Evolutionary conservation across 2,329 filamentous ascomycete species (phyloP).

Genomic region (Hypoxylon sp.): DNA sequence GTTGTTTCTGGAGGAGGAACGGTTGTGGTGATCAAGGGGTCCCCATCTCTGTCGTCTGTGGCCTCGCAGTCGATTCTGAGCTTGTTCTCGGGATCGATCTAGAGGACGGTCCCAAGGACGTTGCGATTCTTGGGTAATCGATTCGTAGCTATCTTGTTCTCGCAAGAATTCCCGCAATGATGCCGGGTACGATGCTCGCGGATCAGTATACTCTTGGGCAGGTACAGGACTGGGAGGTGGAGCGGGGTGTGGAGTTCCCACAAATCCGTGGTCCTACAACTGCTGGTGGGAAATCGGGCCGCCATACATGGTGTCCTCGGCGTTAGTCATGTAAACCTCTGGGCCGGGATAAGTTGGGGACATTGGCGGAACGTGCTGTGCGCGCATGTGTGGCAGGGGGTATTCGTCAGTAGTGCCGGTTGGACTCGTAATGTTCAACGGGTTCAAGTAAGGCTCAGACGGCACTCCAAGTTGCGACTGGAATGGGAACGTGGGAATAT

Average conservation of each 20-base stretch:
- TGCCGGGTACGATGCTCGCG: neutral
- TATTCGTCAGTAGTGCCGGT: constrained; percentile 37
- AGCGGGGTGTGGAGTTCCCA: constrained; percentile 16
- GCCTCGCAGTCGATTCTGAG: constrained; percentile 4
- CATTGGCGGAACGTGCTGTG: constrained; percentile 34
- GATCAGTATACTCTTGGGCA: neutral
- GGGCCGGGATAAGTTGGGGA: constrained; percentile 45
- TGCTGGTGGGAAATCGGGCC: constrained; percentile 48
- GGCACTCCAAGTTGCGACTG: constrained; percentile 37
- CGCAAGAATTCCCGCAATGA: neutral
- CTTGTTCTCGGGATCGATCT: neutral
- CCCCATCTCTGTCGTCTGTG: neutral
- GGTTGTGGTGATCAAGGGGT: neutral
- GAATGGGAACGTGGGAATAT: constrained; percentile 33
- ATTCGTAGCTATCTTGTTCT: neutral
- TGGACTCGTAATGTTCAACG: constrained; percentile 30
- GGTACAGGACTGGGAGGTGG: neutral
- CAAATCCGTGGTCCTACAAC: constrained; percentile 44
- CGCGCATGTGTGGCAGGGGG: constrained; percentile 44
- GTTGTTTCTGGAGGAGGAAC: neutral
- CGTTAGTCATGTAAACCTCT: constrained; percentile 44
- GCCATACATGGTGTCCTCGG: constrained; percentile 39
- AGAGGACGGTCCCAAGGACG: neutral
- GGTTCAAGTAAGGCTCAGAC: constrained; percentile 43
- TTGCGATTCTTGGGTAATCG: neutral